Conservation (phyloP, 2,329 filamentous ascomycete genomes). For the Diplodia corticola region DNA sequence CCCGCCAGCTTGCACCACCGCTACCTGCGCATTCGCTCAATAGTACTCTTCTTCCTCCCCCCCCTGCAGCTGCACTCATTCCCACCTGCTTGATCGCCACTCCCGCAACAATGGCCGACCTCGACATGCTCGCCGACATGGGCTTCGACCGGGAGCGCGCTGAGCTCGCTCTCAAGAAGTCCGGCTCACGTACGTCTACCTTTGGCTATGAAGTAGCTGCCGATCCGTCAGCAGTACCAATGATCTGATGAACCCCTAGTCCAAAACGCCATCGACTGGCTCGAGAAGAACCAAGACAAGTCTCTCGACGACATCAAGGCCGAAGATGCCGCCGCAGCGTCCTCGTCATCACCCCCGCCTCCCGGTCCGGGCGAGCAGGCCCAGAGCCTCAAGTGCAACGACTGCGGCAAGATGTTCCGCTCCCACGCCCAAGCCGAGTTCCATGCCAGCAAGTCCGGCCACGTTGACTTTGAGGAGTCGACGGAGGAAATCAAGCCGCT, state of each 20-base stretch:
- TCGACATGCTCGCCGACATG: constrained; percentile 65
- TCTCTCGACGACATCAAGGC: constrained; percentile 75
- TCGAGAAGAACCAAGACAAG: constrained; percentile 88
- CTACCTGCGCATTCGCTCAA: not conserved
- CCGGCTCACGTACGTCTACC: constrained; percentile 67
- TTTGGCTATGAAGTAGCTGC: not conserved
- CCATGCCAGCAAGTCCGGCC: constrained; percentile 77
- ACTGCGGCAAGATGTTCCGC: constrained; percentile 89
- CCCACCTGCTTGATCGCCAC: not conserved
- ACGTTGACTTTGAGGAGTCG: constrained; percentile 76
- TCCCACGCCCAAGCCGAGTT: constrained; percentile 80
- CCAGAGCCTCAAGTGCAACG: constrained; percentile 85
- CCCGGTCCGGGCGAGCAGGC: constrained; percentile 71
- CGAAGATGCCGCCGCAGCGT: constrained; percentile 39
- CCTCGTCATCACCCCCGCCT: constrained; percentile 60
- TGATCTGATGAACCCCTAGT: constrained; percentile 53
- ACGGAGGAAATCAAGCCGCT: constrained; percentile 88
- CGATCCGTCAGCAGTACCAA: not conserved
- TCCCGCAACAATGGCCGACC: constrained; percentile 50
- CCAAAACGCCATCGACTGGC: constrained; percentile 88
- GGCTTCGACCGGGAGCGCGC: constrained; percentile 82
- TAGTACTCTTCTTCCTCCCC: not conserved
- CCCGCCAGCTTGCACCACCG: constrained; percentile 8
- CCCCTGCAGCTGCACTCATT: not conserved
- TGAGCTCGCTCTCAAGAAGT: constrained; percentile 79